These are phyloP conservation scores for Penicillium atrosanguineum DNA, from an alignment of 495 filamentous ascomycete species.

Conservation along the genomic window DNA sequence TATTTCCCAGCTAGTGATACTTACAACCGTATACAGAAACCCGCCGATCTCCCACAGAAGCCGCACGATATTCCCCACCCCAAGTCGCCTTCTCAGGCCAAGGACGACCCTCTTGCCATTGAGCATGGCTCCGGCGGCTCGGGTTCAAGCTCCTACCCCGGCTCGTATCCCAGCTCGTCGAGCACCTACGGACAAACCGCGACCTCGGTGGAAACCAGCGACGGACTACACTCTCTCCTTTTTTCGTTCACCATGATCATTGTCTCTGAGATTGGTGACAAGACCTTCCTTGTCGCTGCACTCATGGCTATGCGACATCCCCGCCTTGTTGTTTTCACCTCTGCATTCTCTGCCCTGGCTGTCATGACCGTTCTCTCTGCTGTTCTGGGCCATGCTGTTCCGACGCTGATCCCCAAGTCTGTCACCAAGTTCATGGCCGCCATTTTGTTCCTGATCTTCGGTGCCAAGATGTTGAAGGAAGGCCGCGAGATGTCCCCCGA, in stretches of 20 bases:
- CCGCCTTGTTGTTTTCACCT: conserved; percentile 86
- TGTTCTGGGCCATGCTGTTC: conserved; percentile 90
- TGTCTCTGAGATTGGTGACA: conserved; percentile 96
- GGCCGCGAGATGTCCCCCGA: conserved; percentile 82
- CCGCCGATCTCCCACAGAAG: conserved; percentile 73
- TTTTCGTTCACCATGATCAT: conserved; percentile 97
- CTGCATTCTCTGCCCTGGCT: conserved; percentile 86
- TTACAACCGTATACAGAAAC: conserved; percentile 58
- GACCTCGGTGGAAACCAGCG: conserved; percentile 57
- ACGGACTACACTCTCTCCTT: conserved; percentile 85
- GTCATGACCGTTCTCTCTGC: conserved; percentile 97
- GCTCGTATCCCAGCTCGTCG: conserved; percentile 27
- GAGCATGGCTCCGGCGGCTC: conserved; percentile 47
- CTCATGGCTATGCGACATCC: conserved; percentile 99
- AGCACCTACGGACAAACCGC: conserved; percentile 34
- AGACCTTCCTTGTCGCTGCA: conserved; percentile 95
- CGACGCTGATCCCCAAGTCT: conserved; percentile 82
- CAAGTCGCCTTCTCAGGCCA: conserved; percentile 62
- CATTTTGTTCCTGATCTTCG: conserved; percentile 83
- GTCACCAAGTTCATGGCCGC: conserved; percentile 86
- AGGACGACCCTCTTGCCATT: conserved; percentile 64
- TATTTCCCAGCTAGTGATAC: not conserved
- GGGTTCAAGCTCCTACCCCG: conserved; percentile 13
- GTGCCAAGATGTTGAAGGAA: conserved; percentile 79
- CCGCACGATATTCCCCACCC: conserved; percentile 77